Evolutionary conservation across 2,329 filamentous ascomycete species (phyloP), one percentile per base, ranked within the genome.

Genomic region (Lachnellula arida): DNA sequence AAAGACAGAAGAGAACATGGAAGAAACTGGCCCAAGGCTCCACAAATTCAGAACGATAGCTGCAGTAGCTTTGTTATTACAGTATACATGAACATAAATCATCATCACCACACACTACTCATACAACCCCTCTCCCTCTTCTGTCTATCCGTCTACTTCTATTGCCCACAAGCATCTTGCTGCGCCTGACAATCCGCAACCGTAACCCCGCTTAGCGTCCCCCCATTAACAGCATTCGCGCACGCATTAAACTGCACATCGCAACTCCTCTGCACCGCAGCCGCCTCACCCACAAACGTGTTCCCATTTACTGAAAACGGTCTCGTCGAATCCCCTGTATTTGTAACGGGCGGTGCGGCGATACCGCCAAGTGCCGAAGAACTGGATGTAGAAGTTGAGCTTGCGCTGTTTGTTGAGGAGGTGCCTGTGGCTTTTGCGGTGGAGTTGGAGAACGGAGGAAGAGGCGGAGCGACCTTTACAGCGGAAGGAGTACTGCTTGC

Each of bases 231-330:
- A 32, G 77, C 76, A 64, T 84, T 71, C 5, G 78, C 75, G 64
- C 85, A 88, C 2, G 67, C 71, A 64, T 86, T 86, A 70, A 82
- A 80, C 71, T 87, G 84, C 56, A 85, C 78, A 64, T 84, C 79
- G 65, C 84, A 87, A 46, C 79, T 76, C 46, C 85, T 75, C 68
- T 85, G 78, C 39, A 78, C 70, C 7, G 85, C 85, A 11, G 77
- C 79, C 1, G 68, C 69, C 63, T 81, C 68, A 67, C 79, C 79
- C 28, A 78, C 77, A 66, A 87, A 87, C 32, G 74, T 82, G 72
- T 76, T 75, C 49, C 78, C 80, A 63, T 80, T 78, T 58, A 84
- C 80, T 19, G 65, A 60, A 68, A 85, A 85, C 54, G 81, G 80
- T 28, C 82, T 75, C 47, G 68, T 64, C 14, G 70, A 46, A 68